Evolutionary conservation across 2,329 filamentous ascomycete species (phyloP).

Genomic region (Acarospora socialis): DNA sequence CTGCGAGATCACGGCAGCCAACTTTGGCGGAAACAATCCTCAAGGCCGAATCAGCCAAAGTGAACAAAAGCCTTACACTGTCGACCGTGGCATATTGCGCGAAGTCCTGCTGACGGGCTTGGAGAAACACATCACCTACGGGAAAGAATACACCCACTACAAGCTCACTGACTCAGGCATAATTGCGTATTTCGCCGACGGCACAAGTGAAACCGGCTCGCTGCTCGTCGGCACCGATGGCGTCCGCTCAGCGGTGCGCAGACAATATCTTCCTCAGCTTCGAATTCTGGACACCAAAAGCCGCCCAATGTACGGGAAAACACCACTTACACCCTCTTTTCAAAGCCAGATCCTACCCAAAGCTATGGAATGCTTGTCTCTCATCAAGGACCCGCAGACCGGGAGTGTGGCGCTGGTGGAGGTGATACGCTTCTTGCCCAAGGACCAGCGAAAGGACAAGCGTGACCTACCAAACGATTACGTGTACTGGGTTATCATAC

Average conservation of each 20-base stretch:
- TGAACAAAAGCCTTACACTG: constrained; percentile 14
- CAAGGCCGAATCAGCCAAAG: background rate
- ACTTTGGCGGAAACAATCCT: background rate
- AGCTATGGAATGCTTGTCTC: no score
- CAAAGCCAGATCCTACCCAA: no score
- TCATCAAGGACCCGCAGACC: no score
- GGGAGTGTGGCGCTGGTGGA: no score
- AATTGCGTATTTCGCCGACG: constrained; percentile 22
- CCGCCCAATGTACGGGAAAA: constrained; percentile 29
- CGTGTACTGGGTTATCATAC: constrained; percentile 7
- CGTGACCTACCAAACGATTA: constrained; percentile 5
- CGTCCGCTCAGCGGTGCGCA: constrained; percentile 23
- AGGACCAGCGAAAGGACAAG: no score
- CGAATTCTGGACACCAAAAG: constrained; percentile 25
- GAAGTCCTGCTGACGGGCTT: constrained; percentile 20
- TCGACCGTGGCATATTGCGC: constrained; percentile 23
- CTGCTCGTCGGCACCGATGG: constrained; percentile 30
- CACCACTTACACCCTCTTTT: no score
- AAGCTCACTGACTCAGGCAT: constrained; percentile 14
- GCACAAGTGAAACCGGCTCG: constrained; percentile 18
- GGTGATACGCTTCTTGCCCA: no score
- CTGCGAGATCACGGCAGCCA: no score
- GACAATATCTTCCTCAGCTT: constrained; percentile 24
- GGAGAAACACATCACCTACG: constrained; percentile 20
- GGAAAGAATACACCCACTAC: constrained; percentile 18